phyloP scores from a whole-genome alignment of 768 basidiomycete genomes.

The Russula griseocarnosa region DNA sequence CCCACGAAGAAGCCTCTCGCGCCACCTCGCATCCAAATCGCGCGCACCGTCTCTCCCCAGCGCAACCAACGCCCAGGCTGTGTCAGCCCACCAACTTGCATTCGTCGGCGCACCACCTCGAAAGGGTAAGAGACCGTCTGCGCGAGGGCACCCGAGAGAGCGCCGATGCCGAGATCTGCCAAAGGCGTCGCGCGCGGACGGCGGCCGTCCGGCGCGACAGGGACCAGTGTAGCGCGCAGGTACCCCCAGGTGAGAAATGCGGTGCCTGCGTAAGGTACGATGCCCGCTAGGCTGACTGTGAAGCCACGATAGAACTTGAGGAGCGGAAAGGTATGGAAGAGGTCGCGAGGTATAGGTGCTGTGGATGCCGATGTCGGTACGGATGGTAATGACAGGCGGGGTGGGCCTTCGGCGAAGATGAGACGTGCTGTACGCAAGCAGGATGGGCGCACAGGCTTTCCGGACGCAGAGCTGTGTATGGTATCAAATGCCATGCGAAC shows the following conservation, averaged over 20 bases:
- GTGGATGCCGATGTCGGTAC: constrained; percentile 29
- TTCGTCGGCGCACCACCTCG: constrained; percentile 84
- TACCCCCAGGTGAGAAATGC: constrained; percentile 92
- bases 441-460: constrained; percentile 38
- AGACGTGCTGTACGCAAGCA: constrained; percentile 53
- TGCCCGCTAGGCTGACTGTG: constrained; percentile 83
- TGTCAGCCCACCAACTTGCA: constrained; percentile 94
- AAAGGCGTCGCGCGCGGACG: constrained; percentile 38
- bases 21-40: constrained; percentile 65
- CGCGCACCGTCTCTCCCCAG: constrained; percentile 71
- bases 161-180: constrained; percentile 79
- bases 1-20: constrained; percentile 91
- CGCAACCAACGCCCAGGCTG: constrained; percentile 71
- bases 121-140: constrained; percentile 95
- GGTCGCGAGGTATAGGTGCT: constrained; percentile 29
- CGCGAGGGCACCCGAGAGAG: constrained; percentile 75
- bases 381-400: not conserved
- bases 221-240: constrained; percentile 57
- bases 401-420: constrained; percentile 67
- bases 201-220: constrained; percentile 37
- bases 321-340: constrained; percentile 62
- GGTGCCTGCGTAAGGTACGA: constrained; percentile 93
- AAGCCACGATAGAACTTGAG: constrained; percentile 98
- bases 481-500: constrained; percentile 94
- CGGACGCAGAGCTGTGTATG: constrained; percentile 29